Evolutionary conservation across 1,139 yeast species (phyloP), one percentile per base, ranked within the genome.

Genomic region (Geotrichum citri-aurantii): DNA sequence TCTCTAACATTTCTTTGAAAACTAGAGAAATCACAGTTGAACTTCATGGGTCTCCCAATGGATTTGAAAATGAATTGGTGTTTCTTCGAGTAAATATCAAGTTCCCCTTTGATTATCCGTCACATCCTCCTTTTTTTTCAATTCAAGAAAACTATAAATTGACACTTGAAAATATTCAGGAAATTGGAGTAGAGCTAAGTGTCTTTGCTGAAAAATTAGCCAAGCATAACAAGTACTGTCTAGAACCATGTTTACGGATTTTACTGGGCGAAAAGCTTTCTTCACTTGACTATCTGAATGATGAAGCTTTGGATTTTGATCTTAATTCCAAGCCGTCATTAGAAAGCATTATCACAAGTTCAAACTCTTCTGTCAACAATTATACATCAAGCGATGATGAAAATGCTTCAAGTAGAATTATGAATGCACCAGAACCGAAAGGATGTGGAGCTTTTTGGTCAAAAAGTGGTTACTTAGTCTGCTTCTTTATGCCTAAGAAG

Each of bases 381-480:
- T 62, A 65, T 14, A 63, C 66, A 3, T 59, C 72, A 7, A 65
- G 69, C 37, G 69, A 65, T 14, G 68, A 65, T 37, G 68, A 64
- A 21, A 65, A 48, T n/a, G 49, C 48, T 65, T 17, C 56, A 27
- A 19, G 49, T 29, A 24, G n/a, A 23, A 31, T 84, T 66, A 96
- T 90, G 67, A 85, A 91, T 46, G 89, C 96, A 0, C 97, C 97
- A 0, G 79, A 91, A 2, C 97, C 97, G 0, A 90, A 88, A 68
- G 95, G 93, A 2, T 91, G 97, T 75, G 97, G 97, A 10, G 97
- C 96, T 0, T 77, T 83, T 0, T 91, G 97, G 97, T 79, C 95
- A 0, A 80, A 83, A 17, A 80, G 83, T 1, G 97, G 97, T 0
- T 83, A 82, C 62, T 75, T 91, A 58, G 86, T 91, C 1, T 88